These are phyloP conservation scores for Salix koriyanagi DNA, from an alignment of 345 rosid species.

Conservation along the genomic window DNA sequence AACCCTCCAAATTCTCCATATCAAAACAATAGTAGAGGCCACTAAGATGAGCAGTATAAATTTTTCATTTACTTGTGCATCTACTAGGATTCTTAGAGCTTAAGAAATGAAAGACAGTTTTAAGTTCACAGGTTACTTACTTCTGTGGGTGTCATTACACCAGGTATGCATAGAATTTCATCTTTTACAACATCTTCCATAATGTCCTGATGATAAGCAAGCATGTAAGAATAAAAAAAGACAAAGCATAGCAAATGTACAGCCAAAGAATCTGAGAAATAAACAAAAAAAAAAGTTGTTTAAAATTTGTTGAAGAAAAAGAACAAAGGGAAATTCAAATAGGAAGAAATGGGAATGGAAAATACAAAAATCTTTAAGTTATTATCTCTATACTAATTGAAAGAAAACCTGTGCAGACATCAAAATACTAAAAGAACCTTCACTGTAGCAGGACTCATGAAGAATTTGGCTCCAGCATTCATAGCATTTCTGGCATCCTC, in stretches of 20 bases:
- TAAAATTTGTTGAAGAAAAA: too few species aligned
- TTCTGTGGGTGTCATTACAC: conserved; percentile 66
- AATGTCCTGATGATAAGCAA: conserved; percentile 35
- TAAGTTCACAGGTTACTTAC: conserved; percentile 27
- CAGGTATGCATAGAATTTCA: conserved; percentile 50
- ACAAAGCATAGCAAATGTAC: neutral
- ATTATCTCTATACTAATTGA: neutral
- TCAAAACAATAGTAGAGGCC: neutral
- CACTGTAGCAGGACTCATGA: conserved; percentile 54
- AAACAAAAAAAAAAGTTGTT: too few species aligned
- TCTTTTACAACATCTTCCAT: conserved; percentile 27
- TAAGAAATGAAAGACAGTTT: neutral
- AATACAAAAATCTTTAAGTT: neutral
- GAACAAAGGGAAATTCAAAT: neutral
- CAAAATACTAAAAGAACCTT: conserved; percentile 24
- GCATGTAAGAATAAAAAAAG: conserved; percentile 2
- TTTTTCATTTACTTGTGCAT: neutral
- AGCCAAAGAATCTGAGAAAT: neutral
- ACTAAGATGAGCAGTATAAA: neutral
- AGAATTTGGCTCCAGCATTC: conserved; percentile 49
- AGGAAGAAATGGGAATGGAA: neutral
- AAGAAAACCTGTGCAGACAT: neutral
- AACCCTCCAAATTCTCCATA: neutral
- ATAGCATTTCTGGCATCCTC: conserved; percentile 43
- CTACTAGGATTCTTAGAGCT: neutral